Percentiles rank a stretch among this genome's conserved stretches.
These are phyloP conservation scores for Waltergamsia citrina DNA, from an alignment of 2,329 filamentous ascomycete species.

Conservation along the genomic window DNA sequence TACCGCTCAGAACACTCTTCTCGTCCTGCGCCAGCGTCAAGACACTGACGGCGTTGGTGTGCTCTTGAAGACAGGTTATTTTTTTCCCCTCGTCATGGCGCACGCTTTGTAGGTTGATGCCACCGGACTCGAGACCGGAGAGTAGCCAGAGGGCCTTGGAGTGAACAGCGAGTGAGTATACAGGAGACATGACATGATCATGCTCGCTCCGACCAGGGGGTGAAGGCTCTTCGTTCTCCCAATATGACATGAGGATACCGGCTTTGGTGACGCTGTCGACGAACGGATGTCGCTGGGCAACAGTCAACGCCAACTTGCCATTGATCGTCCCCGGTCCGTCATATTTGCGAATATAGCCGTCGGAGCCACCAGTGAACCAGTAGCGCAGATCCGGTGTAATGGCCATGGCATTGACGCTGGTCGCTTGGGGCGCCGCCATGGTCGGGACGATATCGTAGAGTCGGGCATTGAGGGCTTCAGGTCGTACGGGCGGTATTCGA, in stretches of 20 bases:
- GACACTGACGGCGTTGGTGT: constrained; percentile 87
- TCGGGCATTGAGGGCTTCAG: constrained; percentile 68
- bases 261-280: constrained; percentile 96
- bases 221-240: constrained; percentile 86
- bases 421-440: constrained; percentile 91
- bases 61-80: constrained; percentile 70
- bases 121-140: constrained; percentile 81
- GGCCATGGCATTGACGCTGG: constrained; percentile 86
- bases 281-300: constrained; percentile 92
- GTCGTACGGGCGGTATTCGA: constrained; percentile 53
- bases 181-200: constrained; percentile 67
- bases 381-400: constrained; percentile 91
- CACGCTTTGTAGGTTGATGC: constrained; percentile 87
- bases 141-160: constrained; percentile 86
- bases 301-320: constrained; percentile 84
- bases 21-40: constrained; percentile 77
- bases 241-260: constrained; percentile 89
- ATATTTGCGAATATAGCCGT: constrained; percentile 95
- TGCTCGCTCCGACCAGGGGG: constrained; percentile 34
- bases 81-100: constrained; percentile 91
- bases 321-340: constrained; percentile 94
- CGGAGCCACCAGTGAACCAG: constrained; percentile 87
- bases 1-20: constrained; percentile 77
- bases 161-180: constrained; percentile 89
- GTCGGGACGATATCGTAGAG: constrained; percentile 95